These are phyloP conservation scores for Pseudoturritis turrita DNA, from an alignment of 345 rosid genomes.

Conservation along the genomic window DNA sequence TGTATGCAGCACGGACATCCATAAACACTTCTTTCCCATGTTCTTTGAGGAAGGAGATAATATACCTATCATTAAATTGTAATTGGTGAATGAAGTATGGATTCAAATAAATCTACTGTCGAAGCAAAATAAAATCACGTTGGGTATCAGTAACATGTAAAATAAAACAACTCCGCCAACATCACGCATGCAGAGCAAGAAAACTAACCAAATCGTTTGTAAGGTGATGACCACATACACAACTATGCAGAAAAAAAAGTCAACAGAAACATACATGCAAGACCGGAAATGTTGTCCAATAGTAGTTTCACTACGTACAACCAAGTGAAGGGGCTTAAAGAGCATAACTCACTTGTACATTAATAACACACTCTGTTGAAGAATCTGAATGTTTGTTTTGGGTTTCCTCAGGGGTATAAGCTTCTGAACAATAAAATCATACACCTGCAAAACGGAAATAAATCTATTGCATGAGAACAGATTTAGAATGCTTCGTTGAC, in stretches of 20 bases:
- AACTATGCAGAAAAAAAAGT: background rate
- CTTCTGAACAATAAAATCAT: conserved; percentile 97
- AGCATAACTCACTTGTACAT: conserved; percentile 75
- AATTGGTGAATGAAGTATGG: background rate
- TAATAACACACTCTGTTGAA: conserved; percentile 92
- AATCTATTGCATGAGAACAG: background rate
- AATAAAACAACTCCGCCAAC: background rate
- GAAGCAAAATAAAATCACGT: conserved; percentile 8
- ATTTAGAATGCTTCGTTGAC: background rate
- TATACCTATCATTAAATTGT: conserved; percentile 51
- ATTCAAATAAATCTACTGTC: background rate
- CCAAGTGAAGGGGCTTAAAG: background rate
- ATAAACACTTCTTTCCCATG: conserved; percentile 83
- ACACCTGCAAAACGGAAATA: conserved; percentile 50
- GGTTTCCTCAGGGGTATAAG: conserved; percentile 95
- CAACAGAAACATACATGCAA: too few species aligned
- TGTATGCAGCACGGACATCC: conserved; percentile 88
- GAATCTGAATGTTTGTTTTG: conserved; percentile 96
- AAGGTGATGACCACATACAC: conserved; percentile 7
- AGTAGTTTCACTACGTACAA: background rate
- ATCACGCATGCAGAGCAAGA: background rate
- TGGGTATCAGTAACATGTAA: conserved; percentile 5
- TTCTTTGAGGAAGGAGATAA: conserved; percentile 80
- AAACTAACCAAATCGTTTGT: background rate
- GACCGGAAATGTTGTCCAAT: background rate